Percentiles rank a stretch among this genome's conserved stretches.
Evolutionary conservation across 805 yeast genomes (phyloP).

Genomic region (Nakazawaea populi): DNA sequence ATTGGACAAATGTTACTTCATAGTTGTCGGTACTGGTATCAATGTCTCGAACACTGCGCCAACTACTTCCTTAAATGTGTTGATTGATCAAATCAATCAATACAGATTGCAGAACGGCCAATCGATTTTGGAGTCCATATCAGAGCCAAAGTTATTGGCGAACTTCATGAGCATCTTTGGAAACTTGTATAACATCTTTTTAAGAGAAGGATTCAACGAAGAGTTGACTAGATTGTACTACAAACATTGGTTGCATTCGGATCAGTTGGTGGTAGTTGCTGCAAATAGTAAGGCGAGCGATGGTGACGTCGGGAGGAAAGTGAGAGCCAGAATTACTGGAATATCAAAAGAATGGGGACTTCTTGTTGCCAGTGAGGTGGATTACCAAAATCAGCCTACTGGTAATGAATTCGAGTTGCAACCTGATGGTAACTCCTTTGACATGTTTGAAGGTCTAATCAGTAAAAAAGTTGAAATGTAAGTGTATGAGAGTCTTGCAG

Average conservation of each 20-base stretch:
- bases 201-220: constrained; percentile 57
- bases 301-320: constrained; percentile 18
- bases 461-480: constrained; percentile 40
- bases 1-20: constrained; percentile 49
- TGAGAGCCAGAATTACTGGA: constrained; percentile 65
- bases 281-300: constrained; percentile 36
- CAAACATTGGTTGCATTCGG: constrained; percentile 77
- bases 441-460: constrained; percentile 85
- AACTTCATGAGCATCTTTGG: constrained; percentile 61
- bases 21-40: constrained; percentile 84
- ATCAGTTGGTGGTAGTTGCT: constrained; percentile 66
- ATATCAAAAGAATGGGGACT: constrained; percentile 83
- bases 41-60: constrained; percentile 86
- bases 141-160: constrained; percentile 56
- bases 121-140: constrained; percentile 18
- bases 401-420: constrained; percentile 66
- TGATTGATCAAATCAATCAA: constrained; percentile 56
- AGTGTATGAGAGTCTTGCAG: neutral
- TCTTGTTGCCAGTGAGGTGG: constrained; percentile 66
- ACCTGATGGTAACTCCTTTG: constrained; percentile 97
- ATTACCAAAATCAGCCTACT: constrained; percentile 35
- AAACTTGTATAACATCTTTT: constrained; percentile 51
- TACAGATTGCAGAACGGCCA: constrained; percentile 36
- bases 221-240: constrained; percentile 67
- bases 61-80: constrained; percentile 77